Percentiles rank a stretch among this genome's conserved stretches.
Conservation (phyloP, 2,329 filamentous ascomycete genomes). For the Paracamarosporium sp. region DNA sequence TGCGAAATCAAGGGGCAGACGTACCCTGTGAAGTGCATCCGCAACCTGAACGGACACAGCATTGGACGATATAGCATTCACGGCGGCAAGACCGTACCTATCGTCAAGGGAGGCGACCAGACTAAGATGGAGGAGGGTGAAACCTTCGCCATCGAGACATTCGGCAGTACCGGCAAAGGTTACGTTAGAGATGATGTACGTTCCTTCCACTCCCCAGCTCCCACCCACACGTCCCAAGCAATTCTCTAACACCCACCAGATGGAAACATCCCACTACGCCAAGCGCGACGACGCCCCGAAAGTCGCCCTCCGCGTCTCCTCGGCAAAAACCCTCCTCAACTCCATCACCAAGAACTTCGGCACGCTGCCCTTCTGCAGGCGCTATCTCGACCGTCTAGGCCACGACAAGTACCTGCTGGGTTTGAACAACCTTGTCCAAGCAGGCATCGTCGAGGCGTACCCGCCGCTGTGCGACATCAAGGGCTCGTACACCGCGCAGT, state of each 20-base stretch:
- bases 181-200: constrained; percentile 82
- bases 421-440: constrained; percentile 83
- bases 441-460: constrained; percentile 87
- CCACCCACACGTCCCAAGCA: not conserved
- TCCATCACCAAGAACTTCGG: constrained; percentile 97
- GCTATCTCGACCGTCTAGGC: constrained; percentile 90
- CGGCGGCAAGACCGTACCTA: constrained; percentile 90
- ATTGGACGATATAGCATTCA: constrained; percentile 91
- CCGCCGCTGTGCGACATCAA: constrained; percentile 90
- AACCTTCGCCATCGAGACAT: constrained; percentile 94
- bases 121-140: constrained; percentile 99
- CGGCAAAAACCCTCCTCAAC: constrained; percentile 83
- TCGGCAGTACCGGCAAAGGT: constrained; percentile 90
- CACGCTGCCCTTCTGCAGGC: constrained; percentile 86
- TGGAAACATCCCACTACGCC: constrained; percentile 89
- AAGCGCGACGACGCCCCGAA: constrained; percentile 75
- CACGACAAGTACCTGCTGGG: constrained; percentile 94
- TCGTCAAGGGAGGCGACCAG: constrained; percentile 85
- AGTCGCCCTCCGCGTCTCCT: constrained; percentile 76
- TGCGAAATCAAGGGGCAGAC: constrained; percentile 81
- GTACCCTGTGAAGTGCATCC: constrained; percentile 82
- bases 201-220: not conserved
- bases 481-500: constrained; percentile 93
- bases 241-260: constrained; percentile 48
- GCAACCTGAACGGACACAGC: constrained; percentile 87